Evolutionary conservation across 257 asterid species (phyloP).

Genomic region (Cinchona pubescens): DNA sequence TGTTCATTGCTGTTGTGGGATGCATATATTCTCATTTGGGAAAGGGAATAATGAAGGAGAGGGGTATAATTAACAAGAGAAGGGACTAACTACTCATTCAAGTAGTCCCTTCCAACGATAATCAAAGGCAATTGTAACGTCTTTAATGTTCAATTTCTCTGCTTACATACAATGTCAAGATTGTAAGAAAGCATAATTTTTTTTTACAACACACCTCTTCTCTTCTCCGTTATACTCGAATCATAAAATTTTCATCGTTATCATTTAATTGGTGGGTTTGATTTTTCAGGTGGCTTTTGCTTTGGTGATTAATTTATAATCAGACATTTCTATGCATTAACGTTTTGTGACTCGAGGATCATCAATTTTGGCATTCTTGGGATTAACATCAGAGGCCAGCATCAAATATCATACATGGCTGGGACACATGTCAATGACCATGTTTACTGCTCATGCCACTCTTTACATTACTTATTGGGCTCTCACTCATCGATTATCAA

Average conservation of each 20-base stretch:
- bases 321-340: constrained; percentile 76
- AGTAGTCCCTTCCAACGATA: constrained; percentile 59
- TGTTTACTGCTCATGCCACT: constrained; percentile 69
- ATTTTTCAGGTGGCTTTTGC: constrained; percentile 81
- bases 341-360: constrained; percentile 77
- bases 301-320: constrained; percentile 65
- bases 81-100: constrained; percentile 23
- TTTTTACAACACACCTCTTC: no score
- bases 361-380: constrained; percentile 74
- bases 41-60: constrained; percentile 26
- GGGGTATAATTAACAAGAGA: constrained; percentile 22
- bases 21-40: constrained; percentile 77
- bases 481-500: constrained; percentile 61
- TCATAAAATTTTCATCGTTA: no score
- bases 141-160: no score
- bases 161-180: no score
- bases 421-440: constrained; percentile 68
- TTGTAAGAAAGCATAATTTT: no score
- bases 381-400: constrained; percentile 74
- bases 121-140: constrained; percentile 65
- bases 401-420: constrained; percentile 89
- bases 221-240: no score
- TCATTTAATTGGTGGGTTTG: neutral
- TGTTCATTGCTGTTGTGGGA: constrained; percentile 92
- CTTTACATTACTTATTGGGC: constrained; percentile 70